Base-by-base conservation (phyloP, 2,329 filamentous ascomycete species). In the Colletotrichum navitas region DNA sequence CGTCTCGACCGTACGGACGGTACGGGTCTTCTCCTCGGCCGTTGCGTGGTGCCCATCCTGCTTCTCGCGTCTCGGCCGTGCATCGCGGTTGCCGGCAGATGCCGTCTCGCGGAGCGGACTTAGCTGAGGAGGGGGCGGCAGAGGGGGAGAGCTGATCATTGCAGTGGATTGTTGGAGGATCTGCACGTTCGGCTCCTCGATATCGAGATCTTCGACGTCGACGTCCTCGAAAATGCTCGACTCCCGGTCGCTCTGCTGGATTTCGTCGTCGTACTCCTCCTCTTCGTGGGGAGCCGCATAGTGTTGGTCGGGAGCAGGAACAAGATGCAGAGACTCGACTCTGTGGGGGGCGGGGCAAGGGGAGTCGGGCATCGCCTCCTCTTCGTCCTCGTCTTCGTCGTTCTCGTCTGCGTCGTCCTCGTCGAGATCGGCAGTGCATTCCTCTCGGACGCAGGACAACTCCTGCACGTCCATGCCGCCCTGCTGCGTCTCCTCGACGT, bases 51-150 rank as follows among this genome's bases (percentile, higher is more conserved):
- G 86, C 16, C 85, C 82, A 8, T 81, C 82, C 2, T 79, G 79
- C 65, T 82, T 81, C 54, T 81, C 74, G 5, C 73, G 68, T 24
- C 58, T 59, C 1, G 55, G 43, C 21, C 65, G 59, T 1, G 51
- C 52, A 21, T 74, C 76, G 73, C 82, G 73, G 74, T 90, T 90
- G 3, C 85, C 87, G 2, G 73, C 73, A 10, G 73, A 66, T 5
- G 67, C 26, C 29, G 62, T 65, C 45, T 88, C 85, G 60, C 85
- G 85, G 0, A 91, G 80, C 1, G 89, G 88, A 59, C 83, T 86
- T 59, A 87, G 74, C 59, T 84, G 85, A 21, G 82, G 85, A 1
- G 84, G 83, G 45, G 82, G 79, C 0, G 86, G 85, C 2, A 87
- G 78, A 2, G 86, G 83, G 2, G 86, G 83, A 3, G 86, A 84